Percentiles rank a stretch among this genome's conserved stretches.
These are phyloP conservation scores for Calonectria naviculata DNA, from an alignment of 2,329 filamentous ascomycete species.

Conservation along the genomic window DNA sequence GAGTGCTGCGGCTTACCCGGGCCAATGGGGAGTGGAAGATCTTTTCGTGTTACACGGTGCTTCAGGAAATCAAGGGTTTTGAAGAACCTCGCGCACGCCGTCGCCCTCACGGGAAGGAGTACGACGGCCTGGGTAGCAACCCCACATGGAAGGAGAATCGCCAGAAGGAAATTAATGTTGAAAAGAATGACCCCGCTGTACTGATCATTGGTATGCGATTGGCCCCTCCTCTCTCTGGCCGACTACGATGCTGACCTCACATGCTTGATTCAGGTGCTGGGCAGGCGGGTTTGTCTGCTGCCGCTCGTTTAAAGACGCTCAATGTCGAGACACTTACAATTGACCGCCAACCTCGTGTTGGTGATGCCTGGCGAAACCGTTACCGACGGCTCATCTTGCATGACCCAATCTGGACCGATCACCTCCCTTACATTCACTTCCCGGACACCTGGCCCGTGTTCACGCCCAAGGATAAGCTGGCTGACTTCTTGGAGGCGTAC, in stretches of 20 bases:
- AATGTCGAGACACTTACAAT: not conserved
- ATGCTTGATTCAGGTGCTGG: not conserved
- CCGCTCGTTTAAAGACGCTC: not conserved
- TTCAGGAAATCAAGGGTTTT: not conserved
- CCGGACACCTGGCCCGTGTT: not conserved
- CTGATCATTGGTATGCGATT: not conserved
- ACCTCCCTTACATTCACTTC: not conserved
- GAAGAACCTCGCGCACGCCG: not conserved
- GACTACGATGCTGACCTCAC: not conserved
- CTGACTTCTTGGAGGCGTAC: not conserved
- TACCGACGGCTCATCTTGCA: not conserved
- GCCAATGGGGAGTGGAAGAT: not conserved
- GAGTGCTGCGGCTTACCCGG: not conserved
- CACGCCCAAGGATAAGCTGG: not conserved
- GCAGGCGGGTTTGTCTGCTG: not conserved
- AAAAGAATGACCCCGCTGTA: not conserved
- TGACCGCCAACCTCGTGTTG: not conserved
- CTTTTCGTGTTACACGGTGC: not conserved
- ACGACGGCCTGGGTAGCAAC: not conserved
- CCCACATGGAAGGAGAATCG: not conserved
- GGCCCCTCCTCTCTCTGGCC: too few species aligned
- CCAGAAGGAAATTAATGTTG: not conserved
- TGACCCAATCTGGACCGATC: not conserved
- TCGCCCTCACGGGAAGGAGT: not conserved
- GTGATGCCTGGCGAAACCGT: not conserved